Base-by-base conservation (phyloP, 495 filamentous ascomycete species). In the Glonium stellatum region DNA sequence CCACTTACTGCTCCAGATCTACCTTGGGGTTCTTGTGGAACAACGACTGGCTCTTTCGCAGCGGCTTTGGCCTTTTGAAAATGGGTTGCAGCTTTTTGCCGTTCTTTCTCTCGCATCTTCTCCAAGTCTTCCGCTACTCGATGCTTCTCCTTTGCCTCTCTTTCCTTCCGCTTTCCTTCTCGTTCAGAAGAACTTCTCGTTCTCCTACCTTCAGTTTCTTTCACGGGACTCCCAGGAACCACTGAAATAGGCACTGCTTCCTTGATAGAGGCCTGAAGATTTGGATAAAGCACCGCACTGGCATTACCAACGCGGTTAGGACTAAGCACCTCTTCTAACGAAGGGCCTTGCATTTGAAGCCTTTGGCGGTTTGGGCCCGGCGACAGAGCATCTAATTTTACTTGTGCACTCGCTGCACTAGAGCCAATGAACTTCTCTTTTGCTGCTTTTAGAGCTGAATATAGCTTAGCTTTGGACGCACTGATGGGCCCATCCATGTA, bases 391-490 rank as follows among this genome's bases (percentile, higher is more conserved):
- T 86, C 83, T 50, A 86, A 73, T 67, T 87, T 90, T 8, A 86
- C 84, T 57, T 90, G 86, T 22, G 87, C 88, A 66, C 86, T 90
- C 50, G 87, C 77, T 49, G 85, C 83, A 23, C 88, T 90, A 66
- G 87, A 89, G 59, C 84, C 92, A 15, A 86, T 87, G 60, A 95
- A 87, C 46, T 95, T 79, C 18, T 85, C 88, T 68, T 87, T 90
- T 13, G 90, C 90, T 37, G 86, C 87, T 70, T 89, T 89, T 62
- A 96, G 77, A 55, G 95, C 89, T 9, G 90, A 93, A 42, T 90
- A 90, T 36, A 96, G 75, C 69, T 88, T 90, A 63, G 84, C 87
- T 75, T 95, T 96, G 18, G 91, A 90, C 50, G 90, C 87, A 69
- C 89, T 95, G 27, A 95, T 71, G 5, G 90, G 88, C 48, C 86